Evolutionary conservation across 2,329 filamentous ascomycete genomes (phyloP), one percentile per base, ranked within the genome.

Genomic region (Tolypocladium capitatum): DNA sequence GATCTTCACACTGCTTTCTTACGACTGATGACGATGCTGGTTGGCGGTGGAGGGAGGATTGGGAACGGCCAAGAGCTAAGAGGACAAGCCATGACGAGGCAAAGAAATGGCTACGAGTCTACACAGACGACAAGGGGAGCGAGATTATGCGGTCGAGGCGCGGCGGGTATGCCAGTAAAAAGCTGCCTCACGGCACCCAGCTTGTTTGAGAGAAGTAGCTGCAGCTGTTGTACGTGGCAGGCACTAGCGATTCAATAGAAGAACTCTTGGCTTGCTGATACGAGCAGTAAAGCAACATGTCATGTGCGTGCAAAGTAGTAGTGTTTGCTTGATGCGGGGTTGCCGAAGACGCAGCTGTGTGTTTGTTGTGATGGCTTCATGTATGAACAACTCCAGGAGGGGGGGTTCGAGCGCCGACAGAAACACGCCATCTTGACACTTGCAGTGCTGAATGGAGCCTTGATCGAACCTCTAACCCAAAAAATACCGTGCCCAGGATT

Each of bases 181-280:
- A 63, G 66, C 61, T 72, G 68, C 69, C 70, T 71, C 70, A 55
- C 70, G 70, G 69, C 66, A 68, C 60, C n/a, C n/a, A n/a, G n/a
- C 60, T 67, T 67, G 62, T 64, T 60, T 53, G 50, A 56, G 48
- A 21, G 14, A 7, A 42, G 38, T 11, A 42, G 24, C 38, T 30
- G 38, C 24, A 30, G 38, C 24, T 6, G 24, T 28, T 6, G 24
- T 28, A 30, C 10, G 9, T 30, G 38, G 16, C 9, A 30, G 9
- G 18, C 24, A 18, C 33, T 18, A 28, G 38, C 28, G 24, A 42
- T 13, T 18, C 16, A 30, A 42, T 42, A 2, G 18, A 42, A 42
- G 16, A 42, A 28, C 9, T 4, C 11, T 30, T 28, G 24, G 16
- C 24, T 28, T 42, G 9, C 24, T 9, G 9, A 30, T 4, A 11